A percentile compares a stretch with the other conserved stretches of the same genome.
These are phyloP conservation scores for Colletotrichum euphorbiae DNA, from an alignment of 2,329 filamentous ascomycete genomes.

Conservation along the genomic window DNA sequence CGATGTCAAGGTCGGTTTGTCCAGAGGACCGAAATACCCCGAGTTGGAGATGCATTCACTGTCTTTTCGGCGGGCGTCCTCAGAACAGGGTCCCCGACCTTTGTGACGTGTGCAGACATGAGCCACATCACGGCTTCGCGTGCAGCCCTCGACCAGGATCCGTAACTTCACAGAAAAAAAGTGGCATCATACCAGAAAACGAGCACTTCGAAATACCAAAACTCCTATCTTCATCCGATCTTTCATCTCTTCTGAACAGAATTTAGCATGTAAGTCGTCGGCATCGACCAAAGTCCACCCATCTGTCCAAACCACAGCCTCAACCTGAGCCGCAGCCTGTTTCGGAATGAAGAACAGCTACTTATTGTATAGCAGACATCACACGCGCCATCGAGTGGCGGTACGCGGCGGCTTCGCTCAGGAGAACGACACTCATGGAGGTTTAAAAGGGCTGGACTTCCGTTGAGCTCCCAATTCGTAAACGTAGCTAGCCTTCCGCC, in stretches of 20 bases:
- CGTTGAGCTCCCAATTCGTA: no score
- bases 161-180: no score
- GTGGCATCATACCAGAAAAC: no score
- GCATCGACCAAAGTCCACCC: background rate
- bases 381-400: constrained; percentile 26
- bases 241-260: background rate
- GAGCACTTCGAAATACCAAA: no score
- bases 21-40: no score
- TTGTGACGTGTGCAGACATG: no score
- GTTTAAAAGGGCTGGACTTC: background rate
- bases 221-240: constrained; percentile 16
- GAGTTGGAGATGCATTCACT: no score
- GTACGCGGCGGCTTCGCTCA: background rate
- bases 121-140: background rate
- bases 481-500: no score
- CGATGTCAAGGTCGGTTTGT: background rate
- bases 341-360: constrained; percentile 2
- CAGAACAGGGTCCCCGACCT: no score
- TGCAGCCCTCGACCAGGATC: background rate
- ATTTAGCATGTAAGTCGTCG: background rate
- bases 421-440: no score
- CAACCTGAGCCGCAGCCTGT: constrained; percentile 23
- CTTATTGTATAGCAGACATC: background rate
- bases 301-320: constrained; percentile 4
- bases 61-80: no score